Base-by-base conservation (phyloP, 2,329 filamentous ascomycete genomes). In the Seiridium cupressi region DNA sequence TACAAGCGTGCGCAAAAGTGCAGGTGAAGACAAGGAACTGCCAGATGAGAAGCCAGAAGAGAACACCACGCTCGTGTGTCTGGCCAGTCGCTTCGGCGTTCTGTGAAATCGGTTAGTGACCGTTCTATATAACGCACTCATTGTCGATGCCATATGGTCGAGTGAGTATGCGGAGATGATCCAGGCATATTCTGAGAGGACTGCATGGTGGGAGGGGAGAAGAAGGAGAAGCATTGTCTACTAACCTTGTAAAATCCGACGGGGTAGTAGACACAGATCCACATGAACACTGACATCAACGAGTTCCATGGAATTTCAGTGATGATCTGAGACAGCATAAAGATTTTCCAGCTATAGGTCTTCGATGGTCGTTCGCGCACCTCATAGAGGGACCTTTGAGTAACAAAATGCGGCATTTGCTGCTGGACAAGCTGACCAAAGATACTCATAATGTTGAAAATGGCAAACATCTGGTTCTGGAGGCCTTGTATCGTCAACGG, bases 281-380 rank as follows among this genome's bases (percentile, higher is more conserved):
- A 96, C 78, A 93, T 89, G 64, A 96, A 76, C n/a, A 88, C 81
- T 3, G 87, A 85, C 82, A 91, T 89, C 48, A 95, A 75, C 0
- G 87, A 84, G 71, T 96, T 92, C 88, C 91, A 97, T 0, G 92
- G 91, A 2, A 97, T 78, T 73, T 97, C 93, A 61, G 94, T 91
- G 36, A 93, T 77, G 64, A 97, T 90, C 73, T 93, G 91, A 60
- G 89, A 87, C 36, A 94, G 78, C 82, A 96, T 91, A 71, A 96
- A 96, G 4, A 92, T 86, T 71, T 90, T 87, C 92, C 92, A 96
- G 56, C 86, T 87, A 74, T 96, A 96, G 0, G 91, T 87, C 77
- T 93, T 94, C 55, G 89, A 91, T 0, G 92, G 92, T 3, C 91
- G 86, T 76, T 96, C 92, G 55, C 91, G 90, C 38, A 90, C 90